Evolutionary conservation across 345 rosid genomes (phyloP).

Genomic region (Erysimum cheiranthoides): DNA sequence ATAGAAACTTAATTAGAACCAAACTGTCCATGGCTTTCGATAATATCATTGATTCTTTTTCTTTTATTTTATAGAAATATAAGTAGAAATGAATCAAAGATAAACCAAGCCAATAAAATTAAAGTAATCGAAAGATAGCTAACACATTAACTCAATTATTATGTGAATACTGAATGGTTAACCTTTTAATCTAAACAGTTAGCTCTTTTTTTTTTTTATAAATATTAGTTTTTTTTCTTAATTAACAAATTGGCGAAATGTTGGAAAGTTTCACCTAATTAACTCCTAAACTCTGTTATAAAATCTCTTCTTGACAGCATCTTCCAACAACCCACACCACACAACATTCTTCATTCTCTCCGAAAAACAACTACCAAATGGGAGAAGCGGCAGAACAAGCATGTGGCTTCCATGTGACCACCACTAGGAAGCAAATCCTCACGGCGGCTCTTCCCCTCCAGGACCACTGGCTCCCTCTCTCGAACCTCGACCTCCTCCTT

Average conservation of each 20-base stretch:
- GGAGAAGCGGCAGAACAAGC: conserved; percentile 44
- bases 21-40: not conserved
- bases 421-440: conserved; percentile 61
- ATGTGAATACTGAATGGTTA: not conserved
- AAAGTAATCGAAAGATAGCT: not conserved
- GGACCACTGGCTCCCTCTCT: conserved; percentile 81
- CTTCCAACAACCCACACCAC: conserved; percentile 32
- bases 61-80: not conserved
- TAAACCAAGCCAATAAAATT: not conserved
- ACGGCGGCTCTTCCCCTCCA: conserved; percentile 72
- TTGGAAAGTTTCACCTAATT: conserved; percentile 31
- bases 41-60: not conserved
- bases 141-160: not conserved
- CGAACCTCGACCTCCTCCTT: conserved; percentile 85
- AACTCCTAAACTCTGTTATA: conserved; percentile 33
- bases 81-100: not conserved
- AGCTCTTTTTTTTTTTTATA: not conserved
- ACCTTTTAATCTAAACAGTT: not conserved
- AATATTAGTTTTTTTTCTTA: not conserved
- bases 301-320: conserved; percentile 29
- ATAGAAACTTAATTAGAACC: not conserved
- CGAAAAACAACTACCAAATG: conserved; percentile 27
- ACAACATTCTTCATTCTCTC: conserved; percentile 30
- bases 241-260: conserved; percentile 2
- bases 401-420: conserved; percentile 48